These are phyloP conservation scores for Rachicladosporium sp. DNA, from an alignment of 2,329 filamentous ascomycete species.

Conservation along the genomic window DNA sequence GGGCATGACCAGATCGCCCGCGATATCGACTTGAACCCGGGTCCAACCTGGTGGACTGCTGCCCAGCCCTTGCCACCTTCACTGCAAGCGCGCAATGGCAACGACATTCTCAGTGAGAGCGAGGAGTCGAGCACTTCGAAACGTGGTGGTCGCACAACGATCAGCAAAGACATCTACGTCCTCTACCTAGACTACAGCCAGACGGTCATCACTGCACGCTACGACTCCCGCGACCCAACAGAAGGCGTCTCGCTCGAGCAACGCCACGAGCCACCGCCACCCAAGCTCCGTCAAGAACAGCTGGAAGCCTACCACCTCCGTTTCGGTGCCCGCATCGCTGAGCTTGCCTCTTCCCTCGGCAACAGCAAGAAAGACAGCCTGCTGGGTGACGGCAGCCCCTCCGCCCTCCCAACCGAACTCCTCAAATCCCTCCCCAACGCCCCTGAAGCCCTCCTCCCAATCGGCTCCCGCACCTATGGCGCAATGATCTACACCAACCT, in stretches of 20 bases:
- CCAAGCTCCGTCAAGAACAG: constrained; percentile 76
- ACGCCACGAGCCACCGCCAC: constrained; percentile 72
- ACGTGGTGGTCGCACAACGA: constrained; percentile 54
- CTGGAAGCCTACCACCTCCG: constrained; percentile 74
- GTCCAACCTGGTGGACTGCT: constrained; percentile 78
- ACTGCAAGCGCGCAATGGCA: constrained; percentile 63
- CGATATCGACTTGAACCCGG: constrained; percentile 66
- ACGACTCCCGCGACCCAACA: constrained; percentile 59
- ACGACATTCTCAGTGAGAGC: constrained; percentile 67
- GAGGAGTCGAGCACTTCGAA: constrained; percentile 63
- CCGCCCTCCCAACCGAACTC: constrained; percentile 65
- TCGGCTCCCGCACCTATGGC: constrained; percentile 83
- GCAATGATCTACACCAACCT: constrained; percentile 90
- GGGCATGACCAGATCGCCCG: constrained; percentile 73
- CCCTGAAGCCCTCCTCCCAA: constrained; percentile 63
- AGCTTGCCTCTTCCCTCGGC: constrained; percentile 53
- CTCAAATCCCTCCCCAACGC: constrained; percentile 42
- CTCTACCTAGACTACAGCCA: constrained; percentile 95
- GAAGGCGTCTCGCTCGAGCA: constrained; percentile 65
- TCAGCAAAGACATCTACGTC: constrained; percentile 75
- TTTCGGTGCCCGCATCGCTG: constrained; percentile 67
- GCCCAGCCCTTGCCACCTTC: constrained; percentile 66
- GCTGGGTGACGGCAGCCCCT: constrained; percentile 73
- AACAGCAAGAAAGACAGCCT: constrained; percentile 63
- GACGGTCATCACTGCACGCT: constrained; percentile 71